Evolutionary conservation across 2,329 filamentous ascomycete genomes (phyloP).

Genomic region (Tolypocladium nubicola): DNA sequence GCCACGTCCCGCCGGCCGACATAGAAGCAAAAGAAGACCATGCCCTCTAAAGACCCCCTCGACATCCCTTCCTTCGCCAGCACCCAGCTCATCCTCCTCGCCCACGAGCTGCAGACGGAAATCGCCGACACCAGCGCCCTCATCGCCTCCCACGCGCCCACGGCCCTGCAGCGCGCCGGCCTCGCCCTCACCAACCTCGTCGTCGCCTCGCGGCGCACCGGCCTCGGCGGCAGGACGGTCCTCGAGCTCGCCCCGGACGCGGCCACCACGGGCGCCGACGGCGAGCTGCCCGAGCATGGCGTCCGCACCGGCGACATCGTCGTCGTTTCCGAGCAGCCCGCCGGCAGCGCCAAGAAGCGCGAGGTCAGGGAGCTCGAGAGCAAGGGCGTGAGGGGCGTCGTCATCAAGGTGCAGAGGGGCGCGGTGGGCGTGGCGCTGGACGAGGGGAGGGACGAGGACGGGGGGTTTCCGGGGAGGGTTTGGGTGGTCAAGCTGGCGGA

Average conservation of each 20-base stretch:
- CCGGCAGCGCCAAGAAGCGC: slow-evolving; percentile 60
- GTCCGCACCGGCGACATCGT: slow-evolving; percentile 71
- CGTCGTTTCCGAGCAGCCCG: slow-evolving; percentile 62
- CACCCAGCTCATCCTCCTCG: slow-evolving; percentile 60
- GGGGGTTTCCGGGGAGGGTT: slow-evolving; percentile 32
- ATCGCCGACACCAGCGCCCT: slow-evolving; percentile 58
- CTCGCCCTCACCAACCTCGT: slow-evolving; percentile 68
- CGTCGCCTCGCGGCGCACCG: slow-evolving; percentile 69
- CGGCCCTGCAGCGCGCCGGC: slow-evolving; percentile 63
- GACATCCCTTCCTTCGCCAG: slow-evolving; percentile 59
- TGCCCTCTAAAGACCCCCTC: slow-evolving; percentile 31
- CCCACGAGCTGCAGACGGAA: slow-evolving; percentile 62
- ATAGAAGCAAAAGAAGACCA: slow-evolving; percentile 7
- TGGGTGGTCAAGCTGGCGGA: slow-evolving; percentile 60
- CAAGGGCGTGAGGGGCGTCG: slow-evolving; percentile 59
- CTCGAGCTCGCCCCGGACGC: slow-evolving; percentile 67
- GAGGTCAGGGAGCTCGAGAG: slow-evolving; percentile 62
- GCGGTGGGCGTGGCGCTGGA: slow-evolving; percentile 59
- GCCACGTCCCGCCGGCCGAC: background rate
- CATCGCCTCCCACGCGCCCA: slow-evolving; percentile 56
- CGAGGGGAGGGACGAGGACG: slow-evolving; percentile 43
- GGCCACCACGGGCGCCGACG: slow-evolving; percentile 39
- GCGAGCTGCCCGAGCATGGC: slow-evolving; percentile 63
- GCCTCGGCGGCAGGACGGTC: slow-evolving; percentile 82
- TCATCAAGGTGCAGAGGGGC: slow-evolving; percentile 50